Evolutionary conservation across 257 asterid genomes (phyloP).

Genomic region (Solanum chilense): DNA sequence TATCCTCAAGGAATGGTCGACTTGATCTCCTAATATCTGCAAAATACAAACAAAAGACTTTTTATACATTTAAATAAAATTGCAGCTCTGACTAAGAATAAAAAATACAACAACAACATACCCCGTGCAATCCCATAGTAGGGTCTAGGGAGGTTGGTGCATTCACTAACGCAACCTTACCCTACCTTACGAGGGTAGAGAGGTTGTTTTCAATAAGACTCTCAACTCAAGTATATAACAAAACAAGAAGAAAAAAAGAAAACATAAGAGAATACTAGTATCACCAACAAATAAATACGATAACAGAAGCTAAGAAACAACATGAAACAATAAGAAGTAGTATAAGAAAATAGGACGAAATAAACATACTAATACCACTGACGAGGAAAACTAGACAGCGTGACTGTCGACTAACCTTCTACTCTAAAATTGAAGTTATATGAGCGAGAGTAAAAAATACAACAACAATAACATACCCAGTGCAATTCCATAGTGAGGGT

Average conservation of each 20-base stretch:
- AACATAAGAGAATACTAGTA: not conserved
- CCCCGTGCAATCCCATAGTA: not conserved
- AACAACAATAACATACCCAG: too few relatives aligned
- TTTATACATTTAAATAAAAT: not conserved
- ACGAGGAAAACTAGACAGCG: not conserved
- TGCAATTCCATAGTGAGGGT: too few relatives aligned
- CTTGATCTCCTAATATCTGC: constrained; percentile 79
- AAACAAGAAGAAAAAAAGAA: not conserved
- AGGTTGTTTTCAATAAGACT: not conserved
- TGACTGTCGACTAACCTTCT: not conserved
- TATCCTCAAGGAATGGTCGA: constrained; percentile 66
- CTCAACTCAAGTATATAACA: not conserved
- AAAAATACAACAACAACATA: not conserved
- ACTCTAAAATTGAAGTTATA: too few relatives aligned
- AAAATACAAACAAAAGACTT: not conserved
- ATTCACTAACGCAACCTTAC: not conserved
- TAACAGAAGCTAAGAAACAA: not conserved
- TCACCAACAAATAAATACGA: not conserved
- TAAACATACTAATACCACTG: not conserved
- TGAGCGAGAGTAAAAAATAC: too few relatives aligned
- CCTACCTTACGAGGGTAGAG: not conserved
- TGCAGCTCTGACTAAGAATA: not conserved
- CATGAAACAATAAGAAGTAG: not conserved
- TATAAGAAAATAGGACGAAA: not conserved
- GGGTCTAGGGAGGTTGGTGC: not conserved